Evolutionary conservation across 768 basidiomycete species (phyloP), one percentile per base, ranked within the genome.

Genomic region (Baorangia bicolor): DNA sequence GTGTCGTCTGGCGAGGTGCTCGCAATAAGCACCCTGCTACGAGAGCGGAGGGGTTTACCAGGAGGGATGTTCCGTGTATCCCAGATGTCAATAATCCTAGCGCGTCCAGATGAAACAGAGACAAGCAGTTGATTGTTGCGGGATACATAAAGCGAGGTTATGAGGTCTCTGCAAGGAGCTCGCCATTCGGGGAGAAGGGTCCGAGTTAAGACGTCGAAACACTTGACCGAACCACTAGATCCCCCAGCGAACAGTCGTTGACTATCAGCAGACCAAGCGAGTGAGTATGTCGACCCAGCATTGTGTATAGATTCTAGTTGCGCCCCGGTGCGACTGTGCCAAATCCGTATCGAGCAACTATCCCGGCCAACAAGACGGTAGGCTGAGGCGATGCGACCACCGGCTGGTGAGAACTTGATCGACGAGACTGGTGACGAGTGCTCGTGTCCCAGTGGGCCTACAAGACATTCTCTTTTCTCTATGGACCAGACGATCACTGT

Each of bases 261-360:
- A 31, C 59, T 47, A n/a, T 64, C 57, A 20, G 2, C 8, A 23
- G 64, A 58, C 64, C 64, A 64, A 27, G 56, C 54, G 6, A 64
- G 55, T 2, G 64, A 64, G 28, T 39, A 39, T 2, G 59, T 49
- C 3, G 33, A 9, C 5, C 44, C 18, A 18, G 23, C 14, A 16
- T 49, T 37, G 1, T 30, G 41, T 23, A 57, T 50, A 2, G 57
- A 50, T n/a, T 3, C 34, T 27, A 64, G 21, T 13, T 33, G 50
- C 1, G n/a, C 44, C 11, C 57, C 55, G 2, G 63, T 62, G 7
- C 21, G 37, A 45, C 40, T 51, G 37, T 59, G 56, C 63, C 63
- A 64, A 28, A 64, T 51, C 31, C 21, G 38, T 20, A 61, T 28
- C 12, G 50, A 42, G 3, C 3, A 18, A 30, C 18, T n/a, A 20